Evolutionary conservation across 2,329 filamentous ascomycete species (phyloP), one percentile per base, ranked within the genome.

Genomic region (Fusarium sp.): DNA sequence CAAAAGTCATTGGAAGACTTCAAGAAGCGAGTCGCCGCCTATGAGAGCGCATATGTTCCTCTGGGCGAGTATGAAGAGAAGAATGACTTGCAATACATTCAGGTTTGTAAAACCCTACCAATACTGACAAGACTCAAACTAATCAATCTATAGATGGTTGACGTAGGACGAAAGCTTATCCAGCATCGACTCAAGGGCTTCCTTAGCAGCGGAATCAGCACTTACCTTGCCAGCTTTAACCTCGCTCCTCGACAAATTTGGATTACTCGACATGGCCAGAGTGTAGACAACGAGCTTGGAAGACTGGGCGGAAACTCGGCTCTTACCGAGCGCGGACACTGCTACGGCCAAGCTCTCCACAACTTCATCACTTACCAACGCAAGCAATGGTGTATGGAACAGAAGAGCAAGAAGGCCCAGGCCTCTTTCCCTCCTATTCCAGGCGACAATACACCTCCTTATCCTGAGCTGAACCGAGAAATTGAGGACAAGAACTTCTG

Each of bases 141-240:
- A 68, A 81, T 61, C 25, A 39, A 21, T 26, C 11, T 21, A 7
- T 71, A 93, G 84, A 97, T 98, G 92, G 93, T 98, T 70, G 96
- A 99, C 79, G 96, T 99, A 4, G 96, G 96, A 43, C 90, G 95
- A 65, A 99, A 99, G 80, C 88, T 98, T 65, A 90, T 98, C 44
- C 92, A 95, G 48, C 92, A 97, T 78, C 92, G 96, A 67, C 90
- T 98, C 65, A 91, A 91, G 71, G 96, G 96, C 8, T 99, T 99
- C 79, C 85, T 99, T 50, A 94, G 94, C 60, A 93, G 92, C 41
- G 93, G 96, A 67, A 96, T 97, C 58, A 94, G 96, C 59, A 97
- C 94, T 70, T 99, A 98, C 76, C 86, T 99, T 12, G 91, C 96
- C 46, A 98, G 97, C 74, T 99, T 99, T 85, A 98, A 99, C 75